Evolutionary conservation across 805 yeast genomes (phyloP), one percentile per base, ranked within the genome.

Genomic region (Starmerella bacillaris): DNA sequence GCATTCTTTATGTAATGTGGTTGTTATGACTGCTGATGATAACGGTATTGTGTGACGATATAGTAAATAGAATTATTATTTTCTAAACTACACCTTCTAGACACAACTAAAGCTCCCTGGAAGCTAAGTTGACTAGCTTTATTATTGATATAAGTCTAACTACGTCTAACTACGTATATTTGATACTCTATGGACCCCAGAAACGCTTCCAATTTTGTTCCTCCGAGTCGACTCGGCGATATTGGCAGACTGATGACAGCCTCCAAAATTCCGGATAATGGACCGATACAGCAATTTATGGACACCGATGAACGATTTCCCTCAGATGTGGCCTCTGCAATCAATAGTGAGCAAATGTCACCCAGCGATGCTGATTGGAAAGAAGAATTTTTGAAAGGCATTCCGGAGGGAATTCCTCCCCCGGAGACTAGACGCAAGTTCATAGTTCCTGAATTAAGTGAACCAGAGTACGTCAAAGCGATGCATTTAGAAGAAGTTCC

Each of bases 401-500:
- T 48, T 19, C 51, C 51, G 15, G 37, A 34, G 27, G 49, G 50
- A 7, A 46, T 45, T 27, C 51, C 49, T 27, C 35, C 36, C 18
- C 38, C 38, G 8, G 38, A 78, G 17, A 15, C 24, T 9, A 33
- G 39, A 11, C 37, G 42, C 20, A 33, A 34, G 22, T 48, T 48
- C 26, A 47, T 47, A 17, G 51, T 48, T 18, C 52, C 52, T 9
- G 48, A 46, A 29, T 41, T 47, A 32, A 37, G 40, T 37, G 52
- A 48, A 38, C 51, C 52, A 14, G 51, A 47, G 27, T 48, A 48
- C 37, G 37, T 42, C 18, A 46, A 38, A 49, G 76, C 80, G 34
- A 96, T 95, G 0, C 94, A 84, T 51, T 64, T 89, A 39, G 98
- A 89, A 55, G 98, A 89, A 56, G 94, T 89, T 9, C 98, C 98